Evolutionary conservation across 192 early-diverging fungal species (phyloP), one percentile per base, ranked within the genome.

Genomic region (Coemansia sp.): DNA sequence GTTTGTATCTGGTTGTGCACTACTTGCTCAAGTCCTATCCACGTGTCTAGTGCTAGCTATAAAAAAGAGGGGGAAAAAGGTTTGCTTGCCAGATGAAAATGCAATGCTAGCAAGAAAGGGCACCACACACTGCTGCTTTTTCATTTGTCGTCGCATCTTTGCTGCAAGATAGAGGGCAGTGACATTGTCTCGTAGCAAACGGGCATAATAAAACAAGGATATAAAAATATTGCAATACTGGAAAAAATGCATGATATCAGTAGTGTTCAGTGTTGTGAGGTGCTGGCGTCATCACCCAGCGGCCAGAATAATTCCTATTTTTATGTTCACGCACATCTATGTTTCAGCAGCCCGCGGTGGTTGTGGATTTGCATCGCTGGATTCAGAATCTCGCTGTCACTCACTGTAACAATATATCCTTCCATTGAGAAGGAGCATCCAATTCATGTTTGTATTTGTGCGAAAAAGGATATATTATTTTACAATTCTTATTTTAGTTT

Each of bases 261-360:
- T 26, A 3, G 26, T 26, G 51, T 10, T 8, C 51, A 11, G 51
- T 22, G 9, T 49, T 49, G 47, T 13, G 10, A 45, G 13, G n/a
- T 49, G 51, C 26, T 13, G 51, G 19, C 51, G 51, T 54, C 51
- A 54, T 54, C 51, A 26, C 51, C 51, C 51, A 54, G 15, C 26
- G 19, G 9, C 15, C 26, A 54, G 51, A 54, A 22, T 54, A 54
- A 26, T 54, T 8, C 15, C 8, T 8, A 12, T 3, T 45, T 13
- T 12, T 45, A 12, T 45, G 42, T 4, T 13, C 42, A 45, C 42
- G 18, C 51, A 26, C 26, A 26, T 54, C 22, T 26, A 22, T 22
- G 2, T 18, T 8, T 21, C 42, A 45, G 42, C 42, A 26, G 26
- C 26, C 3, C 26, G 51, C 8, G 7, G 22, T 26, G 12, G 7